phyloP scores from a whole-genome alignment of 352 stramenopile genomes.

The Phytophthora parvispora region DNA sequence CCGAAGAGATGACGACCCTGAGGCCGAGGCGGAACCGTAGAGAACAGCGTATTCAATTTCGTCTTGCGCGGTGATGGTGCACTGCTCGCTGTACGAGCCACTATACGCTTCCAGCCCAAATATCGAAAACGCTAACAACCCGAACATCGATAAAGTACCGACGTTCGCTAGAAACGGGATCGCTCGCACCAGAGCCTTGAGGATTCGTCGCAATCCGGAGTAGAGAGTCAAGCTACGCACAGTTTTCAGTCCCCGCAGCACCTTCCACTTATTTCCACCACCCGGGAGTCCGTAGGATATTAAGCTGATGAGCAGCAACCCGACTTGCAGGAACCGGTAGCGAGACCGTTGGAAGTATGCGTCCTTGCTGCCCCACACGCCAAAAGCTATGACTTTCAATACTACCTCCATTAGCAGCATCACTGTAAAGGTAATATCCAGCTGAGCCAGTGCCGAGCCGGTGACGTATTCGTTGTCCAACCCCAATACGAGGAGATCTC shows the following conservation, averaged over 20 bases:
- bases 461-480: slow-evolving; percentile 64
- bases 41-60: slow-evolving; percentile 1
- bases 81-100: slow-evolving; percentile 65
- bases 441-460: slow-evolving; percentile 18
- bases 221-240: slow-evolving; percentile 74
- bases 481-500: slow-evolving; percentile 66
- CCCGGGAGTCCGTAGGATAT: slow-evolving; percentile 47
- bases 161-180: slow-evolving; percentile 86
- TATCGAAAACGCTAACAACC: slow-evolving; percentile 82
- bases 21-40: slow-evolving; percentile 5
- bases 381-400: slow-evolving; percentile 67
- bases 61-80: slow-evolving; percentile 25
- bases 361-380: slow-evolving; percentile 44
- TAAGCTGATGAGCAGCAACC: slow-evolving; percentile 58
- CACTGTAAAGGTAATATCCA: slow-evolving; percentile 76
- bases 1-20: slow-evolving; percentile 14
- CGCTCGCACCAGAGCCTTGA: slow-evolving; percentile 69
- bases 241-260: slow-evolving; percentile 76
- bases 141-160: slow-evolving; percentile 75
- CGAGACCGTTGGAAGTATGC: slow-evolving; percentile 66
- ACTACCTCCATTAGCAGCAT: slow-evolving; percentile 67
- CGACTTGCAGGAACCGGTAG: slow-evolving; percentile 64
- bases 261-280: slow-evolving; percentile 42
- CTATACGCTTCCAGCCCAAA: slow-evolving; percentile 79
- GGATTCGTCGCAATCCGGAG: slow-evolving; percentile 69